Percentiles rank a stretch among this genome's conserved stretches.
phyloP scores from a whole-genome alignment of 495 filamentous ascomycete species.

The Neurospora sp. region DNA sequence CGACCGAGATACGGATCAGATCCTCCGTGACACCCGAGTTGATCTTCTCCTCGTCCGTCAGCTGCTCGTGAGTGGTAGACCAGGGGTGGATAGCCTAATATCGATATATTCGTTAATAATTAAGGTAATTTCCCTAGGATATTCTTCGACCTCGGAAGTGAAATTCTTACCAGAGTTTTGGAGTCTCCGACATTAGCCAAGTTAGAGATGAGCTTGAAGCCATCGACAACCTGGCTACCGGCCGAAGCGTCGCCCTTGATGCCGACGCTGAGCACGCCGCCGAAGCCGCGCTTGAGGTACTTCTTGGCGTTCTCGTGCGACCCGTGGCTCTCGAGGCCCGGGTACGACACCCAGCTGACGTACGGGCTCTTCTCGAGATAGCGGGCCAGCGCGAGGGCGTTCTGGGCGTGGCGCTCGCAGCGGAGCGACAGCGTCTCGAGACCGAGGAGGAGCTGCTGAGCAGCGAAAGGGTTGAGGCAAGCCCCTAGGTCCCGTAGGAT shows the following conservation, averaged over 20 bases:
- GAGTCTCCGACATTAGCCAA: slow-evolving; percentile 70
- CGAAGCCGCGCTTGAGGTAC: slow-evolving; percentile 80
- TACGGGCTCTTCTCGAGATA: slow-evolving; percentile 78
- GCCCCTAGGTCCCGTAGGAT: slow-evolving; percentile 82
- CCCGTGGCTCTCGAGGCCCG: slow-evolving; percentile 72
- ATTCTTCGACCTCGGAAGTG: too few species aligned
- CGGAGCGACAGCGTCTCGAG: slow-evolving; percentile 84
- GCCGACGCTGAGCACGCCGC: slow-evolving; percentile 86
- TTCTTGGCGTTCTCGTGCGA: slow-evolving; percentile 77
- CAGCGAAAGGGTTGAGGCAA: slow-evolving; percentile 82
- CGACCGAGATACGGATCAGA: slow-evolving; percentile 91
- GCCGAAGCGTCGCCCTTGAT: slow-evolving; percentile 78
- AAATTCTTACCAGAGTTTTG: slow-evolving; percentile 54
- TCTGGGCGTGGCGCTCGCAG: slow-evolving; percentile 77
- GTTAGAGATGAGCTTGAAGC: slow-evolving; percentile 90
- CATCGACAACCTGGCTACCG: slow-evolving; percentile 81
- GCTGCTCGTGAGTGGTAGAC: slow-evolving; percentile 93
- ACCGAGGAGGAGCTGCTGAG: slow-evolving; percentile 87
- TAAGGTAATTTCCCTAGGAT: too few species aligned
- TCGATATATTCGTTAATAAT: too few species aligned
- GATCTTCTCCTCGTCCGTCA: slow-evolving; percentile 70
- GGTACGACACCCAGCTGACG: slow-evolving; percentile 92
- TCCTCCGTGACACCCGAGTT: slow-evolving; percentile 85
- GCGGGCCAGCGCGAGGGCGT: slow-evolving; percentile 68
- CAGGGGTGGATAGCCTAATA: slow-evolving; percentile 76